Percentiles rank a stretch among this genome's conserved stretches.
These are phyloP conservation scores for Plantago ovata DNA, from an alignment of 257 asterid species.

Conservation along the genomic window DNA sequence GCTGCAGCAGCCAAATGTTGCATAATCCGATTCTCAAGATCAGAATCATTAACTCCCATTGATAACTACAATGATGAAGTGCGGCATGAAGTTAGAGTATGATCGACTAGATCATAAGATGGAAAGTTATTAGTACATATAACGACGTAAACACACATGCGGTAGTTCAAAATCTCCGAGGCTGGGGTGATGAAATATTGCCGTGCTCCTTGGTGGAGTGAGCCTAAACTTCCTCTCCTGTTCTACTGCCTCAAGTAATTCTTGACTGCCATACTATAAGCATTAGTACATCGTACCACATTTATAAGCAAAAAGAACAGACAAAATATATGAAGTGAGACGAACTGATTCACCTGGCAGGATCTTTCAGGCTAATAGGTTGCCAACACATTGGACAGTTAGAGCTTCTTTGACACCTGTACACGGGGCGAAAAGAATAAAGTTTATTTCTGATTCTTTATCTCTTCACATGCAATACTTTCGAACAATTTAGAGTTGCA, in stretches of 20 bases:
- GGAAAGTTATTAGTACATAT: constrained; percentile 6
- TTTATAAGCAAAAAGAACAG: constrained; percentile 11
- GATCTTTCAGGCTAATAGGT: constrained; percentile 76
- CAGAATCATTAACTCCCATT: constrained; percentile 55
- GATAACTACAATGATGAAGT: constrained; percentile 50
- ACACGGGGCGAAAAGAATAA: constrained; percentile 14
- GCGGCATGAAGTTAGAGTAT: constrained; percentile 13
- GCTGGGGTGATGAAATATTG: constrained; percentile 70
- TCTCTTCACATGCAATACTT: no score
- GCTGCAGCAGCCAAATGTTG: constrained; percentile 95
- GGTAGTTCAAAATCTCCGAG: constrained; percentile 73
- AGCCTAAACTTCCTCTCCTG: constrained; percentile 59
- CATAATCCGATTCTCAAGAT: constrained; percentile 79
- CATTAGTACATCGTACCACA: no score
- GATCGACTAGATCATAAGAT: constrained; percentile 7
- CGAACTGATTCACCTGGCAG: constrained; percentile 44
- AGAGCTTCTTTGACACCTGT: constrained; percentile 97
- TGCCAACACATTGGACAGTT: constrained; percentile 99
- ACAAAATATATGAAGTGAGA: constrained; percentile 10
- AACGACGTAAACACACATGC: constrained; percentile 58
- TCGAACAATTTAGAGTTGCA: no score
- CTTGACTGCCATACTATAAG: constrained; percentile 61
- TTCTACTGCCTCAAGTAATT: constrained; percentile 84
- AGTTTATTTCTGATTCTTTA: no score
- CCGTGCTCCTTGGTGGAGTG: constrained; percentile 58